Base-by-base conservation (phyloP, 1,284 basidiomycete species). In the Neolentinus lepideus region DNA sequence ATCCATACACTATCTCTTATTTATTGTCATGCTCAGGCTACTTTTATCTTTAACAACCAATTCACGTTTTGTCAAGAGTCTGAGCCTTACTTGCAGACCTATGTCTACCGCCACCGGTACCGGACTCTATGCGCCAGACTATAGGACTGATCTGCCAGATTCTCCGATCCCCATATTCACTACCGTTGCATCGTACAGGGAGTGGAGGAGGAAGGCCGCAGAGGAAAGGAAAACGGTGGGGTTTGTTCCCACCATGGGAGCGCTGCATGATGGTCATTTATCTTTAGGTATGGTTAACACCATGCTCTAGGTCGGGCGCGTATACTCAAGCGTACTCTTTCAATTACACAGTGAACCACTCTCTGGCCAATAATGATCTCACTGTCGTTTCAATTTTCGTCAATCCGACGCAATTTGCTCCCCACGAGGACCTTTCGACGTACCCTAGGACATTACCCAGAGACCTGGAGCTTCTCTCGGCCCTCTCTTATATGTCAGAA, bases 331-430 rank as follows among this genome's bases (percentile, higher is more conserved):
- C n/a, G 6, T 50, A 16, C 9, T 29, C 14, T 8, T 4, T 50
- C 25, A 21, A 19, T 25, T 27, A n/a, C 47, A 27, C 63, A 90
- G 88, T 90, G 16, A 75, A 76, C 56, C 75, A 79, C 54, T 94
- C 92, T 0, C 75, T 98, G 3, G 68, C 72, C 0, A 82, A 88
- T 56, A 94, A 95, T 65, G 90, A 95, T 59, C 71, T 88, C 47
- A 98, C 96, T 0, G 85, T 98, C 59, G 77, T 98, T 58, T 98
- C 95, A 12, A 92, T 99, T 62, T 99, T 98, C 69, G 94, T 98
- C 57, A 98, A 99, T 68, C 97, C 97, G 0, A 91, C 95, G 9
- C 95, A 99, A 72, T 99, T 99, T 63, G 93, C 95, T 0, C 95
- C 94, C 0, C 86, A 93, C 61, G 97, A 99, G 73, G 97, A 98